Evolutionary conservation across 1,284 basidiomycete species (phyloP).

Genomic region (Vanrija sp.): DNA sequence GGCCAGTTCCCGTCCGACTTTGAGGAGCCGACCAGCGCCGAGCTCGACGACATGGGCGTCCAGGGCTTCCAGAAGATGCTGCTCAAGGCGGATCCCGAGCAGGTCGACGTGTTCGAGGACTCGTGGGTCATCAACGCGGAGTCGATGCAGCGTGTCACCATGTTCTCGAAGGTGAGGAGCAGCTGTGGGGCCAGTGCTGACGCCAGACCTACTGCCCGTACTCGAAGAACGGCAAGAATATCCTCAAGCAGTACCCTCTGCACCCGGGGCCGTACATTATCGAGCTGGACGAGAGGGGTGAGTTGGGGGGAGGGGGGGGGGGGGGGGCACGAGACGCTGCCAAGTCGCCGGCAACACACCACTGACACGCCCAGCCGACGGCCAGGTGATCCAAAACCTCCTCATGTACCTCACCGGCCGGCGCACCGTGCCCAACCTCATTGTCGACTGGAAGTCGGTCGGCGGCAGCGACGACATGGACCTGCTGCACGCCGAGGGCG

Average conservation of each 20-base stretch:
- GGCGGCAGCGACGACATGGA: constrained; percentile 48
- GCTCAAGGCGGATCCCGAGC: neutral
- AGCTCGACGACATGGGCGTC: constrained; percentile 26
- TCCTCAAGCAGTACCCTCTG: constrained; percentile 38
- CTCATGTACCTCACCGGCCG: constrained; percentile 43
- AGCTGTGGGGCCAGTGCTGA: neutral
- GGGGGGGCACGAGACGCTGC: too few species aligned
- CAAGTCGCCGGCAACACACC: neutral
- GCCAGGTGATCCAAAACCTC: constrained; percentile 35
- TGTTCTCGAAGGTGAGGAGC: constrained; percentile 46
- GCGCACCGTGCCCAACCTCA: constrained; percentile 49
- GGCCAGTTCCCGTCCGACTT: constrained; percentile 34
- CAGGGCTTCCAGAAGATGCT: constrained; percentile 31
- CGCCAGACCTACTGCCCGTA: constrained; percentile 46
- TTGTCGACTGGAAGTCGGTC: constrained; percentile 42
- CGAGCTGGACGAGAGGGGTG: constrained; percentile 49
- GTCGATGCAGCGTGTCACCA: constrained; percentile 25
- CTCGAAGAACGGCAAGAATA: constrained; percentile 44
- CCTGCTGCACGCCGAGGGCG: constrained; percentile 45
- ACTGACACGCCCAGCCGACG: constrained; percentile 34
- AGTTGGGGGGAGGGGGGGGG: constrained; percentile 13
- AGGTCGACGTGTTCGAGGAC: constrained; percentile 8
- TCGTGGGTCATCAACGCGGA: constrained; percentile 8
- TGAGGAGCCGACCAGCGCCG: constrained; percentile 21
- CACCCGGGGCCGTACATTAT: constrained; percentile 40